Evolutionary conservation across 805 yeast species (phyloP), one percentile per base, ranked within the genome.

Genomic region (Ogataea neopini): DNA sequence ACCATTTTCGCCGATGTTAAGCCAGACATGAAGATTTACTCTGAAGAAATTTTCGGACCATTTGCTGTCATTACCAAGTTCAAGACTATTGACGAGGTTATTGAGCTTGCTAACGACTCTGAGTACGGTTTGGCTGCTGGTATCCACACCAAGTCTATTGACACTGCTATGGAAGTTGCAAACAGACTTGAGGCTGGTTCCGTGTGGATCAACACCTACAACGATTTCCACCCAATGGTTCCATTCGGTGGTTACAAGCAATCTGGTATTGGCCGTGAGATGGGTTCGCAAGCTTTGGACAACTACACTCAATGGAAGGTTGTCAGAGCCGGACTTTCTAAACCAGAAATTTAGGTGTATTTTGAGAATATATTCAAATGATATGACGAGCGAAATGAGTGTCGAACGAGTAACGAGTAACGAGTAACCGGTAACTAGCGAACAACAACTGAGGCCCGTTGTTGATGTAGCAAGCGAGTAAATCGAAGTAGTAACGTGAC

Each of bases 231-330:
- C 64, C 79, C 77, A 44, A 72, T 76, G 66, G 86, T 84, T 66
- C 91, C 92, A 71, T 86, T 86, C 63, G 92, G 92, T 67, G 92
- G 92, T 63, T 84, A 71, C 74, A 83, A 83, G 63, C 84, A 83
- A 71, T 81, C 88, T 52, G 92, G 92, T 68, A 77, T 84, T 66
- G 94, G 94, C 67, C 83, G 88, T 75, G 94, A 86, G 74, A 83
- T 86, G 91, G 94, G 94, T 70, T 69, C 69, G 40, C 90, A 85
- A 64, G 89, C 86, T 44, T 76, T 84, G 56, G 88, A 83, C 56
- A 80, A 81, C 73, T 86, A 85, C 76, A 80, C 86, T 49, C 89
- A 84, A 69, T 75, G 75, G 54, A 86, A 85, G 72, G 87, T 88
- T 54, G 86, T 86, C 51, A 83, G 94, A 79, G 61, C 64, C 29